Evolutionary conservation across 768 basidiomycete species (phyloP).

Genomic region (Sporobolomyces roseus): DNA sequence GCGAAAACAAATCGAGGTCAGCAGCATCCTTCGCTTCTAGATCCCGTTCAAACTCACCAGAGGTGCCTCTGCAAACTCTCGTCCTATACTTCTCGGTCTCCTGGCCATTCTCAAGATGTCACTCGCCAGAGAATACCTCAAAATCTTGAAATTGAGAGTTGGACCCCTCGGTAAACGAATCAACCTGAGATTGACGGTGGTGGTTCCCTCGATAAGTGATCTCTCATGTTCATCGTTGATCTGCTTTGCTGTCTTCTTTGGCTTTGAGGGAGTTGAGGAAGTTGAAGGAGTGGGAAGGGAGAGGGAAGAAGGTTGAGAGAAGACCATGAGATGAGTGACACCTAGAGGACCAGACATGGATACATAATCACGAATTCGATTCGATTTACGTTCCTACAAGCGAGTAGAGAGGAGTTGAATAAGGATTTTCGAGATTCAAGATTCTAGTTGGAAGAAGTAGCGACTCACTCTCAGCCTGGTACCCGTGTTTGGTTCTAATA

Average conservation of each 20-base stretch:
- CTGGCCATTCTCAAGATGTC: conserved; percentile 67
- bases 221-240: conserved; percentile 35
- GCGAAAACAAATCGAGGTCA: too few relatives aligned
- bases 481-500: conserved; percentile 98
- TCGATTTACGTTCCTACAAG: conserved; percentile 78
- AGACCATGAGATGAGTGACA: conserved; percentile 87
- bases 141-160: conserved; percentile 85
- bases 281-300: not conserved
- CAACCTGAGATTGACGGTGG: conserved; percentile 62
- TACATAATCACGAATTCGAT: conserved; percentile 89
- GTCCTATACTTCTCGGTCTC: conserved; percentile 69
- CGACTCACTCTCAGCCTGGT: conserved; percentile 71
- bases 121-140: conserved; percentile 86
- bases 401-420: too few relatives aligned
- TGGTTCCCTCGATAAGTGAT: conserved; percentile 31
- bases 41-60: conserved; percentile 57
- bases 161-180: conserved; percentile 84
- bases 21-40: not conserved
- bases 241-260: conserved; percentile 20
- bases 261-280: not conserved
- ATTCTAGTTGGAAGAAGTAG: conserved; percentile 43
- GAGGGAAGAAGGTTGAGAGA: conserved; percentile 68
- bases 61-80: conserved; percentile 88
- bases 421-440: too few relatives aligned
- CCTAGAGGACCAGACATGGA: conserved; percentile 83